Percentiles rank a stretch among this genome's conserved stretches.
Evolutionary conservation across 768 basidiomycete genomes (phyloP).

Genomic region (Phlebiopsis gigantea): DNA sequence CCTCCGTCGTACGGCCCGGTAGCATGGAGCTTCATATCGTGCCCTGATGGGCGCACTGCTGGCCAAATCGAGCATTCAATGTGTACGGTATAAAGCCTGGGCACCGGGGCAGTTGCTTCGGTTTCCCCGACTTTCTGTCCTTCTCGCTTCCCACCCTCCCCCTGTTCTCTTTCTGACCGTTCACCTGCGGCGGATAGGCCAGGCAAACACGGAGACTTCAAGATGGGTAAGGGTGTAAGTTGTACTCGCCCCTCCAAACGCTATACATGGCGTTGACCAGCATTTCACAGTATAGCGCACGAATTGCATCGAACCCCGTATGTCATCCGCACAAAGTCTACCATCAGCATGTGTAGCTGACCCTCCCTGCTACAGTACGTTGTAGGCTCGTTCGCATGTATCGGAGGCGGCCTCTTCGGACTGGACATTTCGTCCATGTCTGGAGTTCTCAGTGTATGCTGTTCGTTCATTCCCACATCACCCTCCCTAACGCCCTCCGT

Average conservation of each 20-base stretch:
- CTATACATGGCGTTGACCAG: not conserved
- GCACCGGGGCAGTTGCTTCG: not conserved
- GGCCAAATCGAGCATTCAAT: not conserved
- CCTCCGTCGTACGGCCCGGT: not conserved
- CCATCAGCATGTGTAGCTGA: not conserved
- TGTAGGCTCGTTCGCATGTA: slow-evolving; percentile 78
- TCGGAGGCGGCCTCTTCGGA: slow-evolving; percentile 75
- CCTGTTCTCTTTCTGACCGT: not conserved
- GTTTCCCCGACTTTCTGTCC: not conserved
- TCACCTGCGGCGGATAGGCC: not conserved
- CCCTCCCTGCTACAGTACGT: slow-evolving; percentile 46
- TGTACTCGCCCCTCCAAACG: not conserved
- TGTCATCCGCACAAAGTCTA: not conserved
- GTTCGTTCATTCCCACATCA: not conserved
- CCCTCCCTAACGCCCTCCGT: not conserved
- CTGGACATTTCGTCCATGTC: slow-evolving; percentile 84
- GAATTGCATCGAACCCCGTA: slow-evolving; percentile 51
- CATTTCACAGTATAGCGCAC: slow-evolving; percentile 41
- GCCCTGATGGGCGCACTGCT: not conserved
- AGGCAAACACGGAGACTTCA: not conserved
- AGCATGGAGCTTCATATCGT: not conserved
- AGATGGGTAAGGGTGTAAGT: slow-evolving; percentile 27
- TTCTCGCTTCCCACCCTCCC: slow-evolving; percentile 7
- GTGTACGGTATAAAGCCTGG: not conserved
- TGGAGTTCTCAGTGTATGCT: slow-evolving; percentile 54